Evolutionary conservation across 1,284 basidiomycete species (phyloP).

Genomic region (Ganoderma resinaceum): DNA sequence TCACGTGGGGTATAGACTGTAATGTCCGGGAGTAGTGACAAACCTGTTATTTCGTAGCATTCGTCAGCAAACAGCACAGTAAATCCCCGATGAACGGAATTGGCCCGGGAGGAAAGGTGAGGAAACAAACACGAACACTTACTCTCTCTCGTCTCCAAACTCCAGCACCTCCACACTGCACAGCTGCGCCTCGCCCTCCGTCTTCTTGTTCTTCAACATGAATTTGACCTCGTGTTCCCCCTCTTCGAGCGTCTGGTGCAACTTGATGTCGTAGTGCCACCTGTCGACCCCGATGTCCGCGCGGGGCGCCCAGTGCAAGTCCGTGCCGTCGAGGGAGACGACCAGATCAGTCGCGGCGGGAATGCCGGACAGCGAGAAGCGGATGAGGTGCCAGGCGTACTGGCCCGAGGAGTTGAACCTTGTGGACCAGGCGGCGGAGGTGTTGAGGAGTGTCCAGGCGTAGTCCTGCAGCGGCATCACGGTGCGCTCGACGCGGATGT

Average conservation of each 20-base stretch:
- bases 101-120: background rate
- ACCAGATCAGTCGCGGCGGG: slow-evolving; percentile 61
- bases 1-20: slow-evolving; percentile 80
- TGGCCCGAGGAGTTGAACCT: slow-evolving; percentile 70
- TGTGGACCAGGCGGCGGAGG: slow-evolving; percentile 60
- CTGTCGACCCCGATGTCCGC: slow-evolving; percentile 67
- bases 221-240: slow-evolving; percentile 69
- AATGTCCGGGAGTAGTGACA: slow-evolving; percentile 60
- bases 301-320: slow-evolving; percentile 65
- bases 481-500: slow-evolving; percentile 66
- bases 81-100: slow-evolving; percentile 3
- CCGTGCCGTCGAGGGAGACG: slow-evolving; percentile 66
- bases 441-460: slow-evolving; percentile 76
- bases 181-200: slow-evolving; percentile 69
- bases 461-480: slow-evolving; percentile 82
- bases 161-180: slow-evolving; percentile 82
- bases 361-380: slow-evolving; percentile 82
- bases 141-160: slow-evolving; percentile 74
- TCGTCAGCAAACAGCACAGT: background rate
- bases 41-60: slow-evolving; percentile 56
- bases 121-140: slow-evolving; percentile 32
- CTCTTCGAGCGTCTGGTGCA: slow-evolving; percentile 45
- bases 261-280: slow-evolving; percentile 74
- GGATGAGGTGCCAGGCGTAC: slow-evolving; percentile 70
- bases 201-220: slow-evolving; percentile 55